A percentile compares a stretch with the other conserved stretches of the same genome.
Evolutionary conservation across 129 eudicot species (phyloP).

Genomic region (Escallonia rubra): DNA sequence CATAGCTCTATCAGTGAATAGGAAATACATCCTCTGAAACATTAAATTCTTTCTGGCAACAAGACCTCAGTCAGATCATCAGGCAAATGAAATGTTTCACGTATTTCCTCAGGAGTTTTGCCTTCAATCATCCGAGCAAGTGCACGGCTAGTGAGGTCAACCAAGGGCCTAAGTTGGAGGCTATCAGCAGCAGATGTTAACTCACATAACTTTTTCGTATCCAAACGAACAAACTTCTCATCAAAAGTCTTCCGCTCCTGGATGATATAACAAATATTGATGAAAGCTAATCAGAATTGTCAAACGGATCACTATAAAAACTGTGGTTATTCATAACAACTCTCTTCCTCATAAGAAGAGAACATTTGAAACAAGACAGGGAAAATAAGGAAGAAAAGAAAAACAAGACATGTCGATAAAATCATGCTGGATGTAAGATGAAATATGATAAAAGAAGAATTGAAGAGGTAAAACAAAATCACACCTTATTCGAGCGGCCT

Average conservation of each 20-base stretch:
- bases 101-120: conserved; percentile 86
- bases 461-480: conserved; percentile 1
- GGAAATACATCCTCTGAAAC: neutral
- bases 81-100: conserved; percentile 79
- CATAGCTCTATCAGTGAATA: neutral
- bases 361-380: no score
- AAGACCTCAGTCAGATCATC: conserved; percentile 93
- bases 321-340: no score
- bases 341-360: no score
- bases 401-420: no score
- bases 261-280: neutral
- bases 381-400: no score
- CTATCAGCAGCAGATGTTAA: conserved; percentile 91
- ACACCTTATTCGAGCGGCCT: conserved; percentile 88
- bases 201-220: conserved; percentile 70
- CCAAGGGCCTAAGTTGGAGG: conserved; percentile 78
- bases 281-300: neutral
- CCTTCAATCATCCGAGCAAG: conserved; percentile 95
- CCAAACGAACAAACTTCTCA: conserved; percentile 70
- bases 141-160: conserved; percentile 90
- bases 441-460: neutral
- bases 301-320: neutral
- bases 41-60: neutral
- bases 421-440: neutral
- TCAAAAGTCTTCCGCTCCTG: conserved; percentile 85